A percentile compares a stretch with the other conserved stretches of the same genome.
phyloP scores from a whole-genome alignment of 106 monocot genomes.

The Posidonia australis region DNA sequence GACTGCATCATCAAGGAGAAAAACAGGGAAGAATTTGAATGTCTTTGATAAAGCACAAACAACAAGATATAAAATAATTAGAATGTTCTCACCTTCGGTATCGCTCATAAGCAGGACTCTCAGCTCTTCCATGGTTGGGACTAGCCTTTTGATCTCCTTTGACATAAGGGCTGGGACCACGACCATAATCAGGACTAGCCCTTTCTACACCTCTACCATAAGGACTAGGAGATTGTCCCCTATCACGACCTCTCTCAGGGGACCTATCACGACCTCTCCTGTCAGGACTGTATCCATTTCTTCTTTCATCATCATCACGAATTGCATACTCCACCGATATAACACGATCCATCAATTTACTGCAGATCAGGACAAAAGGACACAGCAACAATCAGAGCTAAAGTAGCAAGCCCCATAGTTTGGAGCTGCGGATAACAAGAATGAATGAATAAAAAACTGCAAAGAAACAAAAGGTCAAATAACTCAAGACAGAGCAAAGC shows the following conservation, averaged over 20 bases:
- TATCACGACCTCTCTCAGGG: constrained; percentile 46
- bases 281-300: constrained; percentile 70
- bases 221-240: constrained; percentile 61
- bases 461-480: too few relatives aligned
- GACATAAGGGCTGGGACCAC: constrained; percentile 38
- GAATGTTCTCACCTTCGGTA: constrained; percentile 24
- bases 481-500: too few relatives aligned
- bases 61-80: not conserved
- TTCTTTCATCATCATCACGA: constrained; percentile 82
- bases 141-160: constrained; percentile 32
- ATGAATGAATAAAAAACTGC: too few relatives aligned
- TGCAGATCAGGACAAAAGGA: constrained; percentile 16
- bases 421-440: too few relatives aligned
- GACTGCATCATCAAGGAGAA: constrained; percentile 1
- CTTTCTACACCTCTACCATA: constrained; percentile 64
- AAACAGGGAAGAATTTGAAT: not conserved
- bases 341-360: constrained; percentile 82
- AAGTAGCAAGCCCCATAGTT: too few relatives aligned
- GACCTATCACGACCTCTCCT: constrained; percentile 50
- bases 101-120: constrained; percentile 39
- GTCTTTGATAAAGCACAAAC: not conserved
- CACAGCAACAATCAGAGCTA: not conserved
- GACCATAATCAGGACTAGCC: constrained; percentile 89
- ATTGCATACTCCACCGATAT: constrained; percentile 93
- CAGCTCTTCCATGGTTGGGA: constrained; percentile 41